These are phyloP conservation scores for Amauroascus niger DNA, from an alignment of 2,329 filamentous ascomycete genomes.

Conservation along the genomic window DNA sequence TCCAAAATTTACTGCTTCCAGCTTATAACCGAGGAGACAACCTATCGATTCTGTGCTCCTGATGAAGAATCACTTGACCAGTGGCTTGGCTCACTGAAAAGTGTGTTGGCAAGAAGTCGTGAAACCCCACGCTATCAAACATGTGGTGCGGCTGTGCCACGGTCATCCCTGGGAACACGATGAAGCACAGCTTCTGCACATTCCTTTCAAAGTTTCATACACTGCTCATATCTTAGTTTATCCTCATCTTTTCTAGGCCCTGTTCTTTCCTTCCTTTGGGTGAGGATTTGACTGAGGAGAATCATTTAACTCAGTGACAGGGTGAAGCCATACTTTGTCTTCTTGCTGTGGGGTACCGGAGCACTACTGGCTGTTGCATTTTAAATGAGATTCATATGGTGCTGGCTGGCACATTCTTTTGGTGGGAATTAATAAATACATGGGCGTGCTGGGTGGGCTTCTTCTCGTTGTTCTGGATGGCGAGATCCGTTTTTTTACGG, in stretches of 20 bases:
- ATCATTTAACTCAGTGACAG: too few species aligned
- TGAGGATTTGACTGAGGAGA: not conserved
- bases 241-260: not conserved
- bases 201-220: not conserved
- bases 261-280: not conserved
- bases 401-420: not conserved
- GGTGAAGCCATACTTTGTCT: too few species aligned
- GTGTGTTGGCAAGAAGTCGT: constrained; percentile 32
- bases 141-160: not conserved
- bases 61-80: constrained; percentile 75
- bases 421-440: not conserved
- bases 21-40: constrained; percentile 87
- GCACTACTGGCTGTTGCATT: not conserved
- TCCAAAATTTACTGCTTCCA: constrained; percentile 83
- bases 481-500: not conserved
- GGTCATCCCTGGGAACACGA: not conserved
- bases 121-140: constrained; percentile 2
- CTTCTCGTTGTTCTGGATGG: not conserved
- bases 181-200: not conserved
- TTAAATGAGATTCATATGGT: not conserved
- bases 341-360: not conserved
- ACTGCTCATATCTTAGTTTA: not conserved
- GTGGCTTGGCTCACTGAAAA: constrained; percentile 87
- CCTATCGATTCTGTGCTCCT: constrained; percentile 62
- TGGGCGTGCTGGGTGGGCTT: not conserved